These are phyloP conservation scores for Exophiala sideris DNA, from an alignment of 2,329 filamentous ascomycete genomes.

Conservation along the genomic window DNA sequence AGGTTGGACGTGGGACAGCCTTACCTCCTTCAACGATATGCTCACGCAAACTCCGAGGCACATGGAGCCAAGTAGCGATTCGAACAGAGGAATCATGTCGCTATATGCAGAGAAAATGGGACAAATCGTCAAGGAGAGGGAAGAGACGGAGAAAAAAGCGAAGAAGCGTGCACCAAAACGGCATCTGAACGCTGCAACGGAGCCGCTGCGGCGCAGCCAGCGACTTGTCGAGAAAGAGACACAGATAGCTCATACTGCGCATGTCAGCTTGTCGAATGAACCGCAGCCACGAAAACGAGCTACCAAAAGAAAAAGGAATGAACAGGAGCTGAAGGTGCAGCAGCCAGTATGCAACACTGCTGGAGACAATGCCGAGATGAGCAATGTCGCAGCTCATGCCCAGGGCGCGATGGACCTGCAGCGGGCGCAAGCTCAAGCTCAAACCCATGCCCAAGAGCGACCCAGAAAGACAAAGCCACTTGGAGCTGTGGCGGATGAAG, in stretches of 20 bases:
- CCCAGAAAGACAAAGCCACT: no score
- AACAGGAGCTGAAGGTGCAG: not conserved
- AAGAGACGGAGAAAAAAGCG: not conserved
- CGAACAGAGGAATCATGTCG: not conserved
- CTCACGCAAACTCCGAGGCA: conserved; percentile 14
- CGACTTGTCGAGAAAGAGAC: conserved; percentile 7
- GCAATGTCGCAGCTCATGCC: no score
- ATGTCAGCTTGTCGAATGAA: not conserved
- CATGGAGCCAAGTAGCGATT: not conserved
- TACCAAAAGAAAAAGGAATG: not conserved
- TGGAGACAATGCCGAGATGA: not conserved
- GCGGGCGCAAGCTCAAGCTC: no score
- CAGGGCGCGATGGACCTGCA: no score
- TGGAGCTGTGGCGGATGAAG: no score
- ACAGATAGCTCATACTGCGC: not conserved
- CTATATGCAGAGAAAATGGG: not conserved
- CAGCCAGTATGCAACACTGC: not conserved
- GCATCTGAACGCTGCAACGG: not conserved
- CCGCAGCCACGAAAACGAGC: not conserved
- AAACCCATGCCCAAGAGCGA: no score
- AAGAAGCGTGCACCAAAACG: not conserved
- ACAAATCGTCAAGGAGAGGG: not conserved
- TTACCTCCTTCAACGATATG: conserved; percentile 11
- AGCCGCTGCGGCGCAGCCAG: conserved; percentile 17
- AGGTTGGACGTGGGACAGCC: conserved; percentile 24